Conservation (phyloP, 73 alveolate species). For the Uronychia binucleata region DNA sequence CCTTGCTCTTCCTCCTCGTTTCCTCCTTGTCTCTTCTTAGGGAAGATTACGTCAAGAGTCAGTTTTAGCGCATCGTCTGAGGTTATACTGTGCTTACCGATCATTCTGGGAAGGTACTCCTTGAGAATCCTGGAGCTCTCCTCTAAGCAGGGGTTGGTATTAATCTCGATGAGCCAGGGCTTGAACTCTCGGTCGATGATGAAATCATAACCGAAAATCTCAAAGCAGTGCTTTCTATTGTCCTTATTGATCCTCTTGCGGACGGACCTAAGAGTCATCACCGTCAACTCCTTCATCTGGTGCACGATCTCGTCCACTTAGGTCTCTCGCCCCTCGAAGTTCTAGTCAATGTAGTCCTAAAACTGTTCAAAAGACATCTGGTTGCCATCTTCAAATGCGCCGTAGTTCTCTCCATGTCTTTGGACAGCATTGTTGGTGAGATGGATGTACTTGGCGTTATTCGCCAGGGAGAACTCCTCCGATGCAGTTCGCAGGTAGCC, state of each 20-base stretch:
- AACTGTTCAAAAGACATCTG: conserved; percentile 77
- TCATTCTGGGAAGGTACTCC: background rate
- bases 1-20: background rate
- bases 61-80: conserved; percentile 60
- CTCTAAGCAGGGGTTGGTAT: conserved; percentile 67
- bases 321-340: conserved; percentile 61
- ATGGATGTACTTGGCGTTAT: conserved; percentile 77
- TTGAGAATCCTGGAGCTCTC: background rate
- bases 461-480: conserved; percentile 53
- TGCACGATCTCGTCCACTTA: conserved; percentile 83
- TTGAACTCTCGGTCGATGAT: conserved; percentile 66
- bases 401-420: conserved; percentile 78
- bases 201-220: conserved; percentile 85
- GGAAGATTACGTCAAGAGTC: conserved; percentile 46
- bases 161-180: conserved; percentile 69
- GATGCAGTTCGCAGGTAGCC: conserved; percentile 92
- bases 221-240: conserved; percentile 79
- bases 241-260: conserved; percentile 27
- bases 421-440: conserved; percentile 90
- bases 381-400: conserved; percentile 89
- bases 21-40: conserved; percentile 11
- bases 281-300: conserved; percentile 70
- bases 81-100: background rate
- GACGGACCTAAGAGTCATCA: conserved; percentile 34
- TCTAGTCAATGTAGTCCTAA: conserved; percentile 72